A percentile compares a stretch with the other conserved stretches of the same genome.
Conservation (phyloP, 2,329 filamentous ascomycete genomes). For the Exutisphaerella laricina region DNA sequence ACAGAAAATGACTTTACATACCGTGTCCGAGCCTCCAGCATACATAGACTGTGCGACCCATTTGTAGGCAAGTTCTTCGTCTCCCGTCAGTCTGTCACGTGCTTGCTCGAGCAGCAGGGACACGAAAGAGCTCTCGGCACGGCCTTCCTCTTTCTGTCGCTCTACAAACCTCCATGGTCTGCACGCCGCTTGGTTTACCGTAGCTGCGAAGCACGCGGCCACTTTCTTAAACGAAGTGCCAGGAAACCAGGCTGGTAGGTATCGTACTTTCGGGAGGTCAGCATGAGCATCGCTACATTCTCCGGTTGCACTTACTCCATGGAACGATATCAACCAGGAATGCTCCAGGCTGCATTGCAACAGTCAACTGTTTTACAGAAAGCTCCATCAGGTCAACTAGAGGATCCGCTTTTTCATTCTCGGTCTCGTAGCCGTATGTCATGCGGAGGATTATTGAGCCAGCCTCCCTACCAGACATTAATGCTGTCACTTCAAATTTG, state of each 20-base stretch:
- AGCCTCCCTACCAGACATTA: no score
- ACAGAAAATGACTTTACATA: no score
- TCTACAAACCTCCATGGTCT: slow-evolving; percentile 43
- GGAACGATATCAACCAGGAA: slow-evolving; percentile 47
- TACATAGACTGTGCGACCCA: slow-evolving; percentile 43
- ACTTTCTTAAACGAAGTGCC: slow-evolving; percentile 42
- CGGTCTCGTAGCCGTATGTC: slow-evolving; percentile 44
- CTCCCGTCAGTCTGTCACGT: slow-evolving; percentile 9
- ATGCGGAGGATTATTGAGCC: no score
- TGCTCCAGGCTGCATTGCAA: slow-evolving; percentile 38
- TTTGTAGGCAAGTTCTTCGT: slow-evolving; percentile 36
- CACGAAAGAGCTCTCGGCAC: slow-evolving; percentile 38
- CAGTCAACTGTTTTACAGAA: slow-evolving; percentile 39
- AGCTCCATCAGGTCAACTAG: slow-evolving; percentile 40
- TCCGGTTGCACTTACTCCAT: slow-evolving; percentile 19
- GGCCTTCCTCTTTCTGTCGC: slow-evolving; percentile 27
- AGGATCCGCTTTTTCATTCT: slow-evolving; percentile 37
- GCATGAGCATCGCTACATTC: background rate
- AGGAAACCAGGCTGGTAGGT: slow-evolving; percentile 44
- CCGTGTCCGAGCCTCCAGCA: slow-evolving; percentile 39
- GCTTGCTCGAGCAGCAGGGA: slow-evolving; percentile 37
- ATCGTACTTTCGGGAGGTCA: slow-evolving; percentile 26
- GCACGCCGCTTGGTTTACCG: slow-evolving; percentile 32
- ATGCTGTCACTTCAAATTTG: no score
- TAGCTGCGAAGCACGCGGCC: slow-evolving; percentile 35